Base-by-base conservation (phyloP, 1,139 yeast genomes). In the Yamadazyma dendronema region DNA sequence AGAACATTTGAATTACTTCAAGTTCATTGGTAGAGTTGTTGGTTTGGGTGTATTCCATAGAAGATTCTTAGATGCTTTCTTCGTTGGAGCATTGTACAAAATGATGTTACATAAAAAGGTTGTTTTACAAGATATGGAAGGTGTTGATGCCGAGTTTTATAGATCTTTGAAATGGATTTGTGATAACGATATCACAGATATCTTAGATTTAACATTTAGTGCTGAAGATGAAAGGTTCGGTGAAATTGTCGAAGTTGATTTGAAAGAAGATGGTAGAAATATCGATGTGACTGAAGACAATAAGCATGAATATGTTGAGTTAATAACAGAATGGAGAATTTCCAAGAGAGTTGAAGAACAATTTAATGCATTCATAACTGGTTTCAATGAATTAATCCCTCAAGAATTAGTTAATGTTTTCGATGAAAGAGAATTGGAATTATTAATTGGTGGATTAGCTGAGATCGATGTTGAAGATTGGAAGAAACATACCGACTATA, bases 11-110 rank as follows among this genome's bases (percentile, higher is more conserved):
- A 90, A 89, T 62, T 94, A 92, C 65, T 92, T 94, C 81, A 92
- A 92, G 64, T 94, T 92, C 59, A 90, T 92, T 61, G 99, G 99
- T 50, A 83, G 98, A 66, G 96, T 90, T 42, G 97, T 92, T 43
- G 99, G 98, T 29, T 74, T 92, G 50, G 97, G 97, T 61, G 95
- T 92, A 17, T 92, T 92, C 90, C 98, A 92, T 61, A 81, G 98
- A 63, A 79, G 98, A 62, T 92, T 92, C 71, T 71, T 92, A 60
- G 99, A 92, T 65, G 97, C 97, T 0, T 92, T 92, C 76, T 94
- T 92, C 63, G 96, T 92, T 56, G 97, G 96, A 47, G 98, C 98
- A 1, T 79, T 92, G 59, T 94, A 94, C 67, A 92, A 92, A 71
- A 89, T 92, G 97, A 89, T 92, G 86, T 74, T 92, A 51, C 87